phyloP scores from a whole-genome alignment of 2,329 filamentous ascomycete species.

The Emmonsia crescens region DNA sequence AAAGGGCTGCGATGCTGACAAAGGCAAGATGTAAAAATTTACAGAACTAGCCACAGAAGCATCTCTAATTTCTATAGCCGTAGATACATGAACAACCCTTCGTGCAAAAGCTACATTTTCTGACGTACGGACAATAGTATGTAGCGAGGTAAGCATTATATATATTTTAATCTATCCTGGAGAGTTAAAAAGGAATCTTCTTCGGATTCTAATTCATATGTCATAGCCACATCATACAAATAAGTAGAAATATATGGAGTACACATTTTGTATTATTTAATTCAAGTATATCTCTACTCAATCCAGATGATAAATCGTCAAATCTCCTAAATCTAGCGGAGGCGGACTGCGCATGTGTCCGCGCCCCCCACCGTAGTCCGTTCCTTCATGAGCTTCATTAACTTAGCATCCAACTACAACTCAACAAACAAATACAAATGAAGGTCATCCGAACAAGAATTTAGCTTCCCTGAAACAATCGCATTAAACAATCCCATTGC shows the following conservation, averaged over 20 bases:
- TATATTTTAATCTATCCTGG: too few relatives aligned
- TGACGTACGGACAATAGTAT: too few relatives aligned
- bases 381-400: not conserved
- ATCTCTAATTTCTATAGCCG: not conserved
- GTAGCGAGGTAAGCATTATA: too few relatives aligned
- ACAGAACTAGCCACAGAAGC: not conserved
- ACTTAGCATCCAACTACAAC: not conserved
- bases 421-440: not conserved
- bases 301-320: not conserved
- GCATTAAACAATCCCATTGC: not conserved
- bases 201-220: not conserved
- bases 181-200: not conserved
- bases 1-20: not conserved
- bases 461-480: not conserved
- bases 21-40: not conserved
- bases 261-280: not conserved
- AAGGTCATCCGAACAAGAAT: not conserved
- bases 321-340: not conserved
- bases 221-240: not conserved
- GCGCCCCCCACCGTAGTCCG: not conserved
- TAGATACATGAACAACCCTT: not conserved
- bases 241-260: not conserved
- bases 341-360: not conserved
- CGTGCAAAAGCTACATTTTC: not conserved
- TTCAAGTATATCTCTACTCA: not conserved